Percentiles rank a stretch among this genome's conserved stretches.
Conservation (phyloP, 2,329 filamentous ascomycete species). For the Davidsoniella virescens region DNA sequence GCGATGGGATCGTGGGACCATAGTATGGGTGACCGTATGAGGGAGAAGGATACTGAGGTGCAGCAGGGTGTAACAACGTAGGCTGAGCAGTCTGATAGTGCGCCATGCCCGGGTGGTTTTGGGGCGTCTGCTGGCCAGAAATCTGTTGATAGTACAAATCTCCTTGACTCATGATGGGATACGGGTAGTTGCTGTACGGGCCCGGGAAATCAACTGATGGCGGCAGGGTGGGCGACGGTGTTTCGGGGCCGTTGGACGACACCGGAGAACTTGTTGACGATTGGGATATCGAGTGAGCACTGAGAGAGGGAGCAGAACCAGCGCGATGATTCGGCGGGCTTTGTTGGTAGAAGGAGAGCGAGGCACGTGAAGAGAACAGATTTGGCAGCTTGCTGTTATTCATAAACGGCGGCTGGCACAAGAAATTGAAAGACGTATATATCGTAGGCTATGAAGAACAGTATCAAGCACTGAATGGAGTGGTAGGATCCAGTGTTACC, state of each 20-base stretch:
- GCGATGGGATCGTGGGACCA: slow-evolving; percentile 62
- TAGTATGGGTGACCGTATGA: slow-evolving; percentile 59
- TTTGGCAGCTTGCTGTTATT: slow-evolving; percentile 54
- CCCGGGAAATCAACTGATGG: slow-evolving; percentile 29
- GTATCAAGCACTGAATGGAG: not conserved
- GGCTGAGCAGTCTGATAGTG: slow-evolving; percentile 73
- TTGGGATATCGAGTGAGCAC: slow-evolving; percentile 35
- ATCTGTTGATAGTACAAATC: slow-evolving; percentile 84
- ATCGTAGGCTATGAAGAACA: too few species aligned
- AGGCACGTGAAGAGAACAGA: slow-evolving; percentile 52
- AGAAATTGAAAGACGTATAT: not conserved
- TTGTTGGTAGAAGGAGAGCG: slow-evolving; percentile 54
- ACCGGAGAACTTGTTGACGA: slow-evolving; percentile 34
- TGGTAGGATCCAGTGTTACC: slow-evolving; percentile 4
- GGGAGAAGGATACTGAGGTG: slow-evolving; percentile 47
- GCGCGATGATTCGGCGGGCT: slow-evolving; percentile 53
- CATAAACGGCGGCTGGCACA: slow-evolving; percentile 37
- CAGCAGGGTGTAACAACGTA: slow-evolving; percentile 55
- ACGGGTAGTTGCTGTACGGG: slow-evolving; percentile 27
- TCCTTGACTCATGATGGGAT: slow-evolving; percentile 63
- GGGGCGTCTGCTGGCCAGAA: slow-evolving; percentile 60
- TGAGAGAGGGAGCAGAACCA: slow-evolving; percentile 47
- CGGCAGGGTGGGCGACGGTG: slow-evolving; percentile 54
- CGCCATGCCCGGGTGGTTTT: slow-evolving; percentile 41
- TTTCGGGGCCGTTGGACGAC: slow-evolving; percentile 52